Evolutionary conservation across 2,329 filamentous ascomycete genomes (phyloP), one percentile per base, ranked within the genome.

Genomic region (Aspergillus intermedius): DNA sequence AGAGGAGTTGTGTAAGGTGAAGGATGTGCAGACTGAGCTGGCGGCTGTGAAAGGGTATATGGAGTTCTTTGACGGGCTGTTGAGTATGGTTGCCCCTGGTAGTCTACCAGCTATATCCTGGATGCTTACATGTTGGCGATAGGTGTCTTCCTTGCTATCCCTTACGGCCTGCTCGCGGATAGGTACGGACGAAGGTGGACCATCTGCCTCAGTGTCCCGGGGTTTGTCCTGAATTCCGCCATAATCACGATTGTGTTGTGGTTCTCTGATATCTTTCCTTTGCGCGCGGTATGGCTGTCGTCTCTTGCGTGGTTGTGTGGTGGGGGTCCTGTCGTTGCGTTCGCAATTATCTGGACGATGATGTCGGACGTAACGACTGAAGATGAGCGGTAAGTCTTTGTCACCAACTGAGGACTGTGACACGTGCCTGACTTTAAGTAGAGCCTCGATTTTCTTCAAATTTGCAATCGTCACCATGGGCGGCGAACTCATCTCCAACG

Each of bases 1-100:
- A 1, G 76, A 78, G 63, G 62, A 66, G n/a, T 54, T 73, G 53
- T 78, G 76, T 59, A 78, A 78, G 61, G 60, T 72, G n/a, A 67
- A 71, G 28, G 65, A 65, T 39, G 67, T 78, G 17, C 75, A 78
- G 54, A 66, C 73, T 42, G 70, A 74, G 57, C 54, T 78, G 54
- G 75, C 75, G 1, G 71, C 72, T 46, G 71, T 78, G 10, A 75
- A 77, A 53, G 75, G 74, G 2, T 75, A 74, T 62, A 68, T 71
- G 58, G 73, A 74, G 51, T 74, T 74, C 47, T 77, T 76, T 50
- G 72, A 76, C 55, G 71, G 68, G 3, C 49, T 69, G 25, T 50
- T 70, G 34, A 68, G 69, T 68, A 40, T 40, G 7, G 17, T 22
- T 40, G 10, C 17, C 4, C 34, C n/a, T 37, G 34, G 6, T 4